Percentiles rank a stretch among this genome's conserved stretches.
Evolutionary conservation across 139 green algal species (phyloP).

Genomic region (Coelastrella sp.): DNA sequence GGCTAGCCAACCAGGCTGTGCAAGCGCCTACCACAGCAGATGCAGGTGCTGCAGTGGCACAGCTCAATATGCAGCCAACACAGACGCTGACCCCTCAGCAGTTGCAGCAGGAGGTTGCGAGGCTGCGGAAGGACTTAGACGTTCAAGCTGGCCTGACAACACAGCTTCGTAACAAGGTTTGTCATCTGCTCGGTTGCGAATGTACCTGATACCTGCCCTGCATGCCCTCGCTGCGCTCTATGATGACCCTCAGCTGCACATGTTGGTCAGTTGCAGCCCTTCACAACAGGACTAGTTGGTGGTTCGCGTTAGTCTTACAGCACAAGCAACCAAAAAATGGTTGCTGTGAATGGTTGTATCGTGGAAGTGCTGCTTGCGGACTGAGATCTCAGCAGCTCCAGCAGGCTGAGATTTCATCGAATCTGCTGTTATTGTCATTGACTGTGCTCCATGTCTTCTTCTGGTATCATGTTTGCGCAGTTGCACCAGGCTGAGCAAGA

Average conservation of each 20-base stretch:
- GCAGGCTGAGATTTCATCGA: too few relatives aligned
- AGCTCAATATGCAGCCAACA: background rate
- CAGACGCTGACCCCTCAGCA: background rate
- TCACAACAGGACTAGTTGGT: too few relatives aligned
- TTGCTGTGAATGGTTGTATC: too few relatives aligned
- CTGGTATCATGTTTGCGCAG: background rate
- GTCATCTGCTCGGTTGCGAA: background rate
- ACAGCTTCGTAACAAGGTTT: slow-evolving; percentile 28
- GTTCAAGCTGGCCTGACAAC: background rate
- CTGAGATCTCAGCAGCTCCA: too few relatives aligned
- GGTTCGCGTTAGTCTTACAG: too few relatives aligned
- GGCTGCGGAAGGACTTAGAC: background rate
- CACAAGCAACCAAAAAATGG: too few relatives aligned
- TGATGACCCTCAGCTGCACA: too few relatives aligned
- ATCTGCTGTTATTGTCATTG: background rate
- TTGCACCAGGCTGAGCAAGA: background rate
- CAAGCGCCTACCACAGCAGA: background rate
- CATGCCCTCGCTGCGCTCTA: too few relatives aligned
- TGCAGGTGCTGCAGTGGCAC: background rate
- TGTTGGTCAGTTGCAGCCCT: too few relatives aligned
- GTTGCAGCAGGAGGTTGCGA: background rate
- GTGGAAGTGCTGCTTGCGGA: too few relatives aligned
- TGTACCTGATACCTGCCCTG: too few relatives aligned
- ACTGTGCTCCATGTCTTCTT: background rate
- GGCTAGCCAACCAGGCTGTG: background rate